phyloP scores from a whole-genome alignment of 208 protist genomes.

The Phytomonas sp. region DNA sequence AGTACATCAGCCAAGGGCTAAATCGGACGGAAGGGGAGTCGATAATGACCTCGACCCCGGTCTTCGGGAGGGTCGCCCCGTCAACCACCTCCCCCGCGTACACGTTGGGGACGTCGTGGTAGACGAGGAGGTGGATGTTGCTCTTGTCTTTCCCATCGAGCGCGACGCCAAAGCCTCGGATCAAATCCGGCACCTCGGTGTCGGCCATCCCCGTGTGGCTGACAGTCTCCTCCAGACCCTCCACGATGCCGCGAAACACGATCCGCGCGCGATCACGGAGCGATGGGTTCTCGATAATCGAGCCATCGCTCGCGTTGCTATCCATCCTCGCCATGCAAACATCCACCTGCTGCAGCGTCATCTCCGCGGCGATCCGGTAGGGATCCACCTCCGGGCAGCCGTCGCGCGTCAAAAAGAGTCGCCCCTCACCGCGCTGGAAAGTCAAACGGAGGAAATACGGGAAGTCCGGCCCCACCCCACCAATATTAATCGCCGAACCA shows the following conservation, averaged over 20 bases:
- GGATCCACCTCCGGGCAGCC: constrained; percentile 56
- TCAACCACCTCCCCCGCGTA: constrained; percentile 63
- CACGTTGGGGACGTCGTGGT: constrained; percentile 74
- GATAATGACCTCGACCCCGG: constrained; percentile 71
- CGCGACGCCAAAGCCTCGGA: constrained; percentile 70
- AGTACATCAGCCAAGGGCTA: constrained; percentile 83
- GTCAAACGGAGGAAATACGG: constrained; percentile 76
- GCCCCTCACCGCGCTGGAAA: constrained; percentile 59
- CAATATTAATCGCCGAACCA: constrained; percentile 62
- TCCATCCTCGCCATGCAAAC: constrained; percentile 62
- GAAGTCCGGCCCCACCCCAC: constrained; percentile 38
- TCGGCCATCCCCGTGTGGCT: constrained; percentile 10
- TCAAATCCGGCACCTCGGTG: constrained; percentile 30
- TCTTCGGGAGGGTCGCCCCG: constrained; percentile 48
- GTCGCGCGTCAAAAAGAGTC: constrained; percentile 50
- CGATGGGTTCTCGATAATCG: constrained; percentile 22
- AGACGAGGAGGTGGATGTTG: constrained; percentile 64
- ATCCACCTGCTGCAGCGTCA: constrained; percentile 65
- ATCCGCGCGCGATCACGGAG: constrained; percentile 51
- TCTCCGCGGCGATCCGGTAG: constrained; percentile 60
- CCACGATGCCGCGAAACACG: constrained; percentile 29
- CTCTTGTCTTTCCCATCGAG: constrained; percentile 58
- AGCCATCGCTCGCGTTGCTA: constrained; percentile 31
- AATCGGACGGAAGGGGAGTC: constrained; percentile 58
- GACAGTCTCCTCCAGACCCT: constrained; percentile 19